Conservation (phyloP, 2,329 filamentous ascomycete genomes). For the Penicillium oxalicum region DNA sequence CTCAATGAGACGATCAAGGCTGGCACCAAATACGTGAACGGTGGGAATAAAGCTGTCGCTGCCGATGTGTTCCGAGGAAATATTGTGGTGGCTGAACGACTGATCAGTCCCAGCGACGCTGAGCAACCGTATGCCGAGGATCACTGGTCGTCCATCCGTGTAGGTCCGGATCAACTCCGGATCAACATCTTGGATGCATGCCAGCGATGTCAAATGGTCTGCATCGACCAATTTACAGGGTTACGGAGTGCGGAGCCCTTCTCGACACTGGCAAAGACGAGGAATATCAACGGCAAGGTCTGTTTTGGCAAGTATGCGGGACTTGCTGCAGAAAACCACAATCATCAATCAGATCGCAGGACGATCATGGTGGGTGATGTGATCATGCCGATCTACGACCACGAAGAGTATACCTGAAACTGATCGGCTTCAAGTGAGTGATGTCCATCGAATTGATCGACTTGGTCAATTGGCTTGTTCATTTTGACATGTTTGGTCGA, state of each 20-base stretch:
- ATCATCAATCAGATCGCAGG: slow-evolving; percentile 13
- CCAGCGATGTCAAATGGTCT: slow-evolving; percentile 91
- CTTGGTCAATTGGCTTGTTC: no score
- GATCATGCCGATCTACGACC: slow-evolving; percentile 28
- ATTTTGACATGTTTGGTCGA: no score
- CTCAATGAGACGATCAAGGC: slow-evolving; percentile 68
- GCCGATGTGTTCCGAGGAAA: slow-evolving; percentile 83
- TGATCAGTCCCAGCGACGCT: slow-evolving; percentile 37
- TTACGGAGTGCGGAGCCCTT: slow-evolving; percentile 78
- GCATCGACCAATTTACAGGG: slow-evolving; percentile 78
- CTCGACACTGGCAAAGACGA: slow-evolving; percentile 77
- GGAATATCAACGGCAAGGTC: slow-evolving; percentile 75
- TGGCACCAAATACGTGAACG: slow-evolving; percentile 47
- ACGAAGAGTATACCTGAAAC: slow-evolving; percentile 2
- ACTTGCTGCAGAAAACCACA: slow-evolving; percentile 27
- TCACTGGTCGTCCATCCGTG: slow-evolving; percentile 61
- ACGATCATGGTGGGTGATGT: slow-evolving; percentile 39
- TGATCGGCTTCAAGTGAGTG: no score
- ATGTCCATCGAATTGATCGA: no score
- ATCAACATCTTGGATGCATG: slow-evolving; percentile 71
- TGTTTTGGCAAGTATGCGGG: slow-evolving; percentile 77
- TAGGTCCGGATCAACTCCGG: slow-evolving; percentile 46
- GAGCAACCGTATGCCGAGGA: slow-evolving; percentile 72
- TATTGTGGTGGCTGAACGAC: slow-evolving; percentile 61
- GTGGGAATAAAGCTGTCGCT: slow-evolving; percentile 50